A percentile compares a stretch with the other conserved stretches of the same genome.
phyloP scores from a whole-genome alignment of 805 yeast genomes.

The Saccharomycopsis sp. region DNA sequence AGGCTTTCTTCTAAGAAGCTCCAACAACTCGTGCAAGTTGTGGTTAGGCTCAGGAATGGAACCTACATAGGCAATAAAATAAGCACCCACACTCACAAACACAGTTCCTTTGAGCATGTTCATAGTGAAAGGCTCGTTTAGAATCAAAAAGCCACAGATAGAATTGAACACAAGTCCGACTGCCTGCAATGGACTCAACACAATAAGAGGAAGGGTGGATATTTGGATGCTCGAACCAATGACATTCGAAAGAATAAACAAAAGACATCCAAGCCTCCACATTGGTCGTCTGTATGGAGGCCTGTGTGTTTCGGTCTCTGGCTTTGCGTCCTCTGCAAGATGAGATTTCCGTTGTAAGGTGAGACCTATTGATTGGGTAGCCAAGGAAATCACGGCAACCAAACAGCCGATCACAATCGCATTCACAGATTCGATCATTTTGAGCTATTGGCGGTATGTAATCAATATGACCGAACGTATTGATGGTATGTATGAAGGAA shows the following conservation, averaged over 20 bases:
- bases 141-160: constrained; percentile 57
- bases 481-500: not conserved
- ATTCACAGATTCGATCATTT: constrained; percentile 1
- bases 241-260: constrained; percentile 68
- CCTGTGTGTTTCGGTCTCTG: constrained; percentile 22
- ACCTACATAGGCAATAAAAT: constrained; percentile 70
- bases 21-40: constrained; percentile 40
- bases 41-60: constrained; percentile 48
- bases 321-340: constrained; percentile 35
- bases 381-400: constrained; percentile 70
- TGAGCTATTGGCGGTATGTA: not conserved
- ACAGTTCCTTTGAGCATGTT: constrained; percentile 58
- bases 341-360: constrained; percentile 80
- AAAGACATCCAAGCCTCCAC: constrained; percentile 69
- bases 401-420: constrained; percentile 43
- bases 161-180: constrained; percentile 86
- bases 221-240: constrained; percentile 80
- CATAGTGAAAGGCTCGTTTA: constrained; percentile 60
- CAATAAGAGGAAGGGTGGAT: constrained; percentile 73
- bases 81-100: constrained; percentile 66
- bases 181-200: constrained; percentile 78
- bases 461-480: not conserved
- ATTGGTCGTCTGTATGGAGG: constrained; percentile 37
- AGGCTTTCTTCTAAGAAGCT: constrained; percentile 34
- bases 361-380: constrained; percentile 74